Evolutionary conservation across 2,329 filamentous ascomycete genomes (phyloP).

Genomic region (Helminthosporium solani): DNA sequence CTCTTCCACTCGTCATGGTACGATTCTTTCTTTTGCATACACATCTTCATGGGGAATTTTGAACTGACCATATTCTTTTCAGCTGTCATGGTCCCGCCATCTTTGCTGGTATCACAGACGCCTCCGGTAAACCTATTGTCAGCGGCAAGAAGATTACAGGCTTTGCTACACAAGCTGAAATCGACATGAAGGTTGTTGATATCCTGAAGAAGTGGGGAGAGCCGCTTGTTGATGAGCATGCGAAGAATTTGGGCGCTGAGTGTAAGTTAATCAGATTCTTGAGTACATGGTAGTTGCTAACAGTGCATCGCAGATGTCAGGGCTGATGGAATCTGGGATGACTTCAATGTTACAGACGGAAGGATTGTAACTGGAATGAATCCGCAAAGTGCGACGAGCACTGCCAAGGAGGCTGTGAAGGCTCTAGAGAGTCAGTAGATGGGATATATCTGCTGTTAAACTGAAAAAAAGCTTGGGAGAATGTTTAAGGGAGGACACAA

Average conservation of each 20-base stretch:
- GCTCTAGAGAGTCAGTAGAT: constrained; percentile 1
- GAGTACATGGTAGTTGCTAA: background rate
- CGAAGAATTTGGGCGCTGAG: constrained; percentile 30
- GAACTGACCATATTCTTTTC: background rate
- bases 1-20: no score
- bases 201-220: constrained; percentile 29
- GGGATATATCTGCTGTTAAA: background rate
- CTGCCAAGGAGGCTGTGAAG: constrained; percentile 28
- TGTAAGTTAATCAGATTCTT: constrained; percentile 22
- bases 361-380: constrained; percentile 41
- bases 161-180: constrained; percentile 42
- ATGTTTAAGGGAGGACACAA: no score
- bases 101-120: constrained; percentile 39
- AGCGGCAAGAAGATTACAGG: constrained; percentile 41
- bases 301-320: constrained; percentile 16
- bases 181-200: constrained; percentile 38
- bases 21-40: no score
- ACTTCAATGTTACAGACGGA: constrained; percentile 36
- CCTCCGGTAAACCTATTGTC: constrained; percentile 35
- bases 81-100: constrained; percentile 45
- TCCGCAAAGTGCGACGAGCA: constrained; percentile 37
- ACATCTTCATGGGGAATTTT: no score
- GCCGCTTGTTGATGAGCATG: constrained; percentile 35
- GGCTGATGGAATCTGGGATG: constrained; percentile 28
- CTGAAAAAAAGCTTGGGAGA: background rate